Base-by-base conservation (phyloP, 1,284 basidiomycete species). In the Puccinia polysora region DNA sequence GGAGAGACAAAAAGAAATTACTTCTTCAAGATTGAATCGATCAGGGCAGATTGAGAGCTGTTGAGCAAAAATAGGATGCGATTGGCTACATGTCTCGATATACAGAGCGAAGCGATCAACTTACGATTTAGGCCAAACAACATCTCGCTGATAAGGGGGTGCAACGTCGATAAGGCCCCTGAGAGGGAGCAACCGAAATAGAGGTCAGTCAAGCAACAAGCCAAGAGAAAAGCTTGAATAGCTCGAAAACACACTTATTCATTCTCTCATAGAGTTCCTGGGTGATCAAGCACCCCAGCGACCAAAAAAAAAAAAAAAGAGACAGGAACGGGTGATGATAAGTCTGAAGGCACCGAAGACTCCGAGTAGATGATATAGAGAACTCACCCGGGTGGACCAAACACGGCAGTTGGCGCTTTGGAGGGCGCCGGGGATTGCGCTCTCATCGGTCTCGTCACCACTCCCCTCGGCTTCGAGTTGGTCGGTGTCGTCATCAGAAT, bases 1-100 rank as follows among this genome's bases (percentile, higher is more conserved):
- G n/a, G n/a, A n/a, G n/a, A n/a, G n/a, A n/a, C n/a, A n/a, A n/a
- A 43, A 20, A 18, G 30, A 32, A 45, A 8, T 47, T 4, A 73
- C 70, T 73, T 73, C 58, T 73, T 73, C 12, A 73, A 65, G 20
- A 73, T 73, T 3, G 70, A 73, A 50, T 73, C 70, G 34, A 73
- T 65, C 2, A 73, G 45, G 7, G 70, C 38, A 0, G 70, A 73
- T 50, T 73, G 70, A 25, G 70, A 28, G 30, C 70, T 73, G 36
- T 32, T 28, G 62, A 18, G 0, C 43, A 2, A 63, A 50, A 12
- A 3, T 23, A 2, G 28, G 12, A 32, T 18, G 32, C 12, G 34
- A 47, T 20, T 45, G 23, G n/a, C n/a, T n/a, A n/a, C n/a, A n/a
- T 53, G 53, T 25, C 36, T 32, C 2, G 18, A 36, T 23, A 3